Evolutionary conservation across 2,329 filamentous ascomycete species (phyloP).

Genomic region (Botryotinia calthae): DNA sequence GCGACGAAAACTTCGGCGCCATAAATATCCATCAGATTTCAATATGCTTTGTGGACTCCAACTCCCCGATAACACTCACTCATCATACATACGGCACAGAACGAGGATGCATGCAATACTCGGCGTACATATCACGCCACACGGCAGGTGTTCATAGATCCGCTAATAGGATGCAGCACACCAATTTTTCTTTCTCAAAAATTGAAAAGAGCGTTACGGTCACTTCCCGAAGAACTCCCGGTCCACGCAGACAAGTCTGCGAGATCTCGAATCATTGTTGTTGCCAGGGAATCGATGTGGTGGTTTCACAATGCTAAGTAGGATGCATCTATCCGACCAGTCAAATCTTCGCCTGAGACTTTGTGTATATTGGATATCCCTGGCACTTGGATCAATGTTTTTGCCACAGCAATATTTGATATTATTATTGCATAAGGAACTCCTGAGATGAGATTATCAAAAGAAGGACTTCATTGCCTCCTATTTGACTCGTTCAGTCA

Average conservation of each 20-base stretch:
- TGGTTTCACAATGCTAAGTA: neutral
- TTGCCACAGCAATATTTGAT: neutral
- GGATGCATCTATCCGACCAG: conserved; percentile 10
- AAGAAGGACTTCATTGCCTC: neutral
- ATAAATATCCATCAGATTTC: neutral
- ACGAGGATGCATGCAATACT: conserved; percentile 11
- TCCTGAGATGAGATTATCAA: neutral
- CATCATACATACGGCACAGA: neutral
- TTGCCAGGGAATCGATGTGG: neutral
- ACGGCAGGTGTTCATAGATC: conserved; percentile 12
- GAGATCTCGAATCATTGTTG: neutral
- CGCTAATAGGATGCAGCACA: conserved; percentile 2
- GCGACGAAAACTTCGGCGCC: neutral
- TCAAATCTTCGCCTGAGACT: conserved; percentile 1
- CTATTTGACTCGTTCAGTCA: neutral
- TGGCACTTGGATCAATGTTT: neutral
- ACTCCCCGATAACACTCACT: neutral
- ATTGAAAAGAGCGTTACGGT: neutral
- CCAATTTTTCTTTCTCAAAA: neutral
- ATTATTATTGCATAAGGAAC: neutral
- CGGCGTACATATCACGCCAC: conserved; percentile 12
- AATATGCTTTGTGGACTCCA: neutral
- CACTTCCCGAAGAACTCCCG: neutral
- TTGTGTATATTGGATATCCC: neutral
- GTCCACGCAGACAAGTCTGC: neutral